These are phyloP conservation scores for Hyaloscypha bicolor DNA, from an alignment of 495 filamentous ascomycete genomes.

Conservation along the genomic window DNA sequence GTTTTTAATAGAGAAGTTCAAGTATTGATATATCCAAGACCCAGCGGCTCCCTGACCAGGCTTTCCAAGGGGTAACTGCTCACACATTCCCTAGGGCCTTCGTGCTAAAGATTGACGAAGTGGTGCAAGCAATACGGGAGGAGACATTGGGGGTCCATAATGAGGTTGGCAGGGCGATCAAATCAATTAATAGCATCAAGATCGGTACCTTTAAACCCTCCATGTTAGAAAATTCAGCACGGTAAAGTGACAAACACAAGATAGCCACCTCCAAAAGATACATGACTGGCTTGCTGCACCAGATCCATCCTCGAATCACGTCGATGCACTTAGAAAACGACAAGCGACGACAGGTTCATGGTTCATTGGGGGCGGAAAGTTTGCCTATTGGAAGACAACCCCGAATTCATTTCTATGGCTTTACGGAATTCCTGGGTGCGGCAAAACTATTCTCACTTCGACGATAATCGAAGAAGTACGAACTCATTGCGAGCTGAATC, in stretches of 20 bases:
- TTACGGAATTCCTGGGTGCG: conserved; percentile 42
- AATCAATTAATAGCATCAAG: neutral
- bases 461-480: conserved; percentile 35
- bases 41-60: neutral
- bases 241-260: neutral
- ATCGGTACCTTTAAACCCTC: neutral
- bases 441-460: conserved; percentile 41
- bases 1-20: neutral
- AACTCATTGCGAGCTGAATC: neutral
- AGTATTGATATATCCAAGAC: neutral
- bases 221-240: neutral
- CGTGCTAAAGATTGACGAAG: neutral
- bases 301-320: conserved; percentile 34
- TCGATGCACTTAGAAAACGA: conserved; percentile 26
- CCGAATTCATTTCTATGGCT: conserved; percentile 37
- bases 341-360: conserved; percentile 35
- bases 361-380: conserved; percentile 33
- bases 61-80: neutral
- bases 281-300: conserved; percentile 32
- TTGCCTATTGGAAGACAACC: conserved; percentile 31
- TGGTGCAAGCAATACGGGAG: neutral
- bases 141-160: neutral
- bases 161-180: neutral
- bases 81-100: neutral
- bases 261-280: conserved; percentile 18